A percentile compares a stretch with the other conserved stretches of the same genome.
These are phyloP conservation scores for Silene latifolia DNA, from an alignment of 148 eudicot species.

Conservation along the genomic window DNA sequence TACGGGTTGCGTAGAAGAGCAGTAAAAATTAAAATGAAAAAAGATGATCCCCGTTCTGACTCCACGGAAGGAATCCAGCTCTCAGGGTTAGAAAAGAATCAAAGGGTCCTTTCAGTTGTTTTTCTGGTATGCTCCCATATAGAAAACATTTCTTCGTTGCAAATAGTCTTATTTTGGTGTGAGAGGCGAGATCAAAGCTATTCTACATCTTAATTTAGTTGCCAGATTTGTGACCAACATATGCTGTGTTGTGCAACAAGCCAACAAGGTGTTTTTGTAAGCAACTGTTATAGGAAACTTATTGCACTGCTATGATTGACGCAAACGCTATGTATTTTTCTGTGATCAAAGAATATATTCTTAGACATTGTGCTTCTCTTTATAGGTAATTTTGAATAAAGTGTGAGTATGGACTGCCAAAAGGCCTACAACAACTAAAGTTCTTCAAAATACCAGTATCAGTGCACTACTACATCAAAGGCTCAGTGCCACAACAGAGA, in stretches of 20 bases:
- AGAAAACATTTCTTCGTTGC: not conserved
- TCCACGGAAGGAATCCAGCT: constrained; percentile 46
- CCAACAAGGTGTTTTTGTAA: too few species aligned
- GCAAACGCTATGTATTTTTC: too few species aligned
- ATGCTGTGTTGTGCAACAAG: not conserved
- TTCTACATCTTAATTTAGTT: not conserved
- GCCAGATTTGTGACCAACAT: not conserved
- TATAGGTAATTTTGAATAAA: too few species aligned
- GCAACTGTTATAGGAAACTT: too few species aligned
- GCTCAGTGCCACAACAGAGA: too few species aligned
- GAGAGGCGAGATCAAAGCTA: not conserved
- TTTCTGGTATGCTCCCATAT: constrained; percentile 60
- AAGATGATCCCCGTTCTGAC: constrained; percentile 36
- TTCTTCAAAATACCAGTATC: too few species aligned
- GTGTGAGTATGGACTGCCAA: too few species aligned
- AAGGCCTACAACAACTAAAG: too few species aligned
- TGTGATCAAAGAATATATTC: too few species aligned
- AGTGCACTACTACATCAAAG: too few species aligned
- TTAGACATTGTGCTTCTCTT: too few species aligned
- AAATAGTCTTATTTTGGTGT: constrained; percentile 7
- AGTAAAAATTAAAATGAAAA: constrained; percentile 47
- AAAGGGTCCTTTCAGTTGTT: constrained; percentile 86
- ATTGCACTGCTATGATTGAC: too few species aligned
- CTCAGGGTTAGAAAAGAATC: constrained; percentile 65
- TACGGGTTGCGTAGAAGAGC: constrained; percentile 94